phyloP scores from a whole-genome alignment of 345 rosid genomes.

The Hypericum perforatum region DNA sequence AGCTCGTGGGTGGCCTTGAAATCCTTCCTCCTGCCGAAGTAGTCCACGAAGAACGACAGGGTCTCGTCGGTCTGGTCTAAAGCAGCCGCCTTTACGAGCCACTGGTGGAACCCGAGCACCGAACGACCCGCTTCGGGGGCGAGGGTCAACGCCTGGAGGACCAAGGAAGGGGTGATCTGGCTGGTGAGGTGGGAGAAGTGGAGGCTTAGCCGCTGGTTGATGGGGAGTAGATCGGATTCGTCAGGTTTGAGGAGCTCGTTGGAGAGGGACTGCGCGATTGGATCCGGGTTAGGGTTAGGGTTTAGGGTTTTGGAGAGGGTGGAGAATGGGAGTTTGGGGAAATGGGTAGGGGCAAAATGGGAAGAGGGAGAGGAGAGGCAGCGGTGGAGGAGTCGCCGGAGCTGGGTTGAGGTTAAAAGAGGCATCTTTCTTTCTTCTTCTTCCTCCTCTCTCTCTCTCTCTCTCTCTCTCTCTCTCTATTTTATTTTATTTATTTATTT shows the following conservation, averaged over 20 bases:
- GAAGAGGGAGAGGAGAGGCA: slow-evolving; percentile 20
- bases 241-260: slow-evolving; percentile 46
- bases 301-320: slow-evolving; percentile 13
- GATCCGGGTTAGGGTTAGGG: slow-evolving; percentile 20
- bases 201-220: slow-evolving; percentile 55
- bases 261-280: slow-evolving; percentile 53
- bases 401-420: slow-evolving; percentile 41
- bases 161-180: slow-evolving; percentile 41
- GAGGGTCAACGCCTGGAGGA: slow-evolving; percentile 52
- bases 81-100: slow-evolving; percentile 36
- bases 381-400: slow-evolving; percentile 37
- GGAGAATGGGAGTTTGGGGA: slow-evolving; percentile 17
- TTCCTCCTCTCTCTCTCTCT: no score
- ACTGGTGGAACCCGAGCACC: slow-evolving; percentile 55
- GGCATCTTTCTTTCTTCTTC: slow-evolving; percentile 38
- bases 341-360: slow-evolving; percentile 12
- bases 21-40: slow-evolving; percentile 86
- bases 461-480: no score
- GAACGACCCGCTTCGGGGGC: slow-evolving; percentile 78
- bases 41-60: slow-evolving; percentile 58
- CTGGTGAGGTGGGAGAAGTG: slow-evolving; percentile 57
- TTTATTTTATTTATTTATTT: no score
- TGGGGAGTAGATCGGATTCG: slow-evolving; percentile 35
- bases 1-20: slow-evolving; percentile 73
- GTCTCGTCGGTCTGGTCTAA: slow-evolving; percentile 72